These are phyloP conservation scores for Massarina eburnea DNA, from an alignment of 2,329 filamentous ascomycete species.

Conservation along the genomic window DNA sequence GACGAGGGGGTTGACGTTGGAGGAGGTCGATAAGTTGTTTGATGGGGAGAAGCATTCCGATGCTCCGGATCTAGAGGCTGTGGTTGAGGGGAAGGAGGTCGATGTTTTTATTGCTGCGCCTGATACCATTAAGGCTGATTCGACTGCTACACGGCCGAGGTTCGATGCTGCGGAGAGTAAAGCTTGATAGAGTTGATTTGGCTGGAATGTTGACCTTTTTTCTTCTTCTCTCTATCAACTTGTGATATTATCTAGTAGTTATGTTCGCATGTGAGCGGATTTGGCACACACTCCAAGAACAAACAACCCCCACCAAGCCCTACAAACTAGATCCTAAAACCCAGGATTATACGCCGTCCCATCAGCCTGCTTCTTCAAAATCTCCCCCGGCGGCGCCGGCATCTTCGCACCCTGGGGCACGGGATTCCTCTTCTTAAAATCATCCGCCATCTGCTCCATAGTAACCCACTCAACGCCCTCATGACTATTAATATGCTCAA, in stretches of 20 bases:
- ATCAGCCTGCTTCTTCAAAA: constrained; percentile 50
- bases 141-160: too few relatives aligned
- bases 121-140: too few relatives aligned
- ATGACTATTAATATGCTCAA: constrained; percentile 68
- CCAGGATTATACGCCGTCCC: constrained; percentile 25
- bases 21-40: constrained; percentile 13
- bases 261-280: too few relatives aligned
- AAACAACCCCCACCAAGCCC: too few relatives aligned
- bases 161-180: too few relatives aligned
- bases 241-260: too few relatives aligned
- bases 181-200: too few relatives aligned
- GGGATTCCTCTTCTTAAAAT: constrained; percentile 68
- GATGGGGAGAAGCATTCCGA: constrained; percentile 15
- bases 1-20: constrained; percentile 11
- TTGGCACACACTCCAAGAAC: too few relatives aligned
- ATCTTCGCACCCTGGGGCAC: constrained; percentile 61
- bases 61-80: constrained; percentile 16
- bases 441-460: constrained; percentile 71
- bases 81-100: constrained; percentile 9
- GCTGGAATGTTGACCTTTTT: too few relatives aligned
- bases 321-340: constrained; percentile 2
- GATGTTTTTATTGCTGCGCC: too few relatives aligned
- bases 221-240: too few relatives aligned
- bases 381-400: constrained; percentile 58
- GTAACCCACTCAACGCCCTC: constrained; percentile 68